Base-by-base conservation (phyloP, 108 stramenopile species). In the Phaeodactylum tricornutum region DNA sequence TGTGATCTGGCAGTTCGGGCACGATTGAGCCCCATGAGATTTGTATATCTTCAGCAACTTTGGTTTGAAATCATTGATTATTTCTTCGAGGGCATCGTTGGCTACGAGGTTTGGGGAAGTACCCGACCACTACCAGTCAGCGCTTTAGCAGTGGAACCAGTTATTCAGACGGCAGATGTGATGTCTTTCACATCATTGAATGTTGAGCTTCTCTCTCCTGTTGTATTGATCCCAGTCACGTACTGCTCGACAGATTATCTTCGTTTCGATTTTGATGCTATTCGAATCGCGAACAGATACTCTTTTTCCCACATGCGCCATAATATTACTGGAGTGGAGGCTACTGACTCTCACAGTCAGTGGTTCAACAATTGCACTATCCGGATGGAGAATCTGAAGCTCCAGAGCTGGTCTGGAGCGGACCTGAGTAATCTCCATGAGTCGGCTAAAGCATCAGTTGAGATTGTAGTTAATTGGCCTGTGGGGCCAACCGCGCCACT, bases 21-120 rank as follows among this genome's bases (percentile, higher is more conserved):
- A 2, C 39, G 55, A 5, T 67, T 88, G 35, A 71, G 69, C 29
- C 72, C 74, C 12, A 83, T 84, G 79, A 59, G 69, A 37, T 80
- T 88, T 64, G 87, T 88, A 0, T 77, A 69, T 28, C 46, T 84
- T 1, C 67, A 81, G 44, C 87, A 88, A 41, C 57, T 88, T 1
- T 81, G 77, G 81, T 68, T 81, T 21, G 87, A 88, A 48, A 65
- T 88, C 4, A 58, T 79, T 20, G 87, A 88, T 46, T 88, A 84
- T 40, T 84, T 81, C 51, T 88, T 84, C 50, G 69, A 78, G 37
- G 87, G 79, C 12, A 63, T 88, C 15, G 41, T 83, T 15, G 87
- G 81, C 0, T 58, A 59, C 54, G 81, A 78, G 34, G 79, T 84
- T 21, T 71, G 74, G 74, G 87, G 87, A 7, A 67, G 29, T 5